Percentiles rank a stretch among this genome's conserved stretches.
Conservation (phyloP, 495 filamentous ascomycete genomes). For the Tuber calosporum region DNA sequence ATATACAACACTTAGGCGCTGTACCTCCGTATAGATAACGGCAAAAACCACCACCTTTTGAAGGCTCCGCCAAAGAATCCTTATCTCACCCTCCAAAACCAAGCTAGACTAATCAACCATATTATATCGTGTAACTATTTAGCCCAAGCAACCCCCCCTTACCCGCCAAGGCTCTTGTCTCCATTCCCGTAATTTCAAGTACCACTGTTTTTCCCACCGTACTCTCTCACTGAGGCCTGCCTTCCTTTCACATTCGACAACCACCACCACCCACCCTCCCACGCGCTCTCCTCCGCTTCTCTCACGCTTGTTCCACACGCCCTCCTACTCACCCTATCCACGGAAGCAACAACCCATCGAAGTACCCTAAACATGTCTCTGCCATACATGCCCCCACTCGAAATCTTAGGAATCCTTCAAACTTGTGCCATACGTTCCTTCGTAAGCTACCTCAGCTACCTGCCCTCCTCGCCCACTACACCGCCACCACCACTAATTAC, state of each 20-base stretch:
- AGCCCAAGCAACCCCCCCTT: not conserved
- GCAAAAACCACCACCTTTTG: too few species aligned
- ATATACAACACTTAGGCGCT: too few species aligned
- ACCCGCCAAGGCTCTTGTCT: too few species aligned
- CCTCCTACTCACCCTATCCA: not conserved
- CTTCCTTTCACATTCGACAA: not conserved
- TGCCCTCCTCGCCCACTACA: not conserved
- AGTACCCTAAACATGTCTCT: not conserved
- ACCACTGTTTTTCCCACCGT: not conserved
- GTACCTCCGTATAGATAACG: too few species aligned
- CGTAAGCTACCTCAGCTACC: conserved; percentile 46
- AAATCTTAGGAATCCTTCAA: conserved; percentile 36
- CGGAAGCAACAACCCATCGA: not conserved
- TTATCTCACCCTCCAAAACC: not conserved
- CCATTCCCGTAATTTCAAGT: not conserved
- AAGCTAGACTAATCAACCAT: not conserved
- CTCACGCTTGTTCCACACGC: too few species aligned
- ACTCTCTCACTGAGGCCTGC: not conserved
- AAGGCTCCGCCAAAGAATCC: not conserved
- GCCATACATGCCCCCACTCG: not conserved
- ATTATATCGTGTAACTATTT: not conserved
- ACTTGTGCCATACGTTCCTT: conserved; percentile 59
- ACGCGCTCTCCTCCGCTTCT: too few species aligned
- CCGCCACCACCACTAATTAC: not conserved
- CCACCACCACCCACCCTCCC: not conserved